Base-by-base conservation (phyloP, 768 basidiomycete species). In the Hysterangium stoloniferum region DNA sequence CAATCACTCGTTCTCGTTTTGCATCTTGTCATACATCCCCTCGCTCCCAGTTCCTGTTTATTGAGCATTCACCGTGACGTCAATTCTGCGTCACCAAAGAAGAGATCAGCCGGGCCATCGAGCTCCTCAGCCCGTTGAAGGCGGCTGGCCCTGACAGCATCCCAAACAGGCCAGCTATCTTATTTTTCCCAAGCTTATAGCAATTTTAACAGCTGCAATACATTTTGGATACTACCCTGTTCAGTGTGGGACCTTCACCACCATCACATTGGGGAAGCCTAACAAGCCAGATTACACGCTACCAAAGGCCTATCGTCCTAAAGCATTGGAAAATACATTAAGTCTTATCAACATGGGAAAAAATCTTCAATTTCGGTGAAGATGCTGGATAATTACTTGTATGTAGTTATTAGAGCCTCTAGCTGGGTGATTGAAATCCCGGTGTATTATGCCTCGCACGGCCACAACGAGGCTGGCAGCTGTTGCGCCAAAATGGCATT, bases 261-360 rank as follows among this genome's bases (percentile, higher is more conserved):
- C 48, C 1, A 37, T 56, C 1, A 8, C 44, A 0, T 49, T 25
- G 0, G 40, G 58, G 0, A 75, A 76, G 45, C 71, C 69, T 0
- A 65, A 66, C 0, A 63, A 64, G 31, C 11, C 41, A 15, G 47
- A 56, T 28, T 42, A 52, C 54, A 31, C 49, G 35, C 43, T 34
- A 32, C 28, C 55, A 19, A 81, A 80, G 77, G 66, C 80, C 33
- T 64, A 64, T 59, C 79, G 81, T 61, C 52, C 36, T 4, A 24
- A 46, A 6, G 52, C 51, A 6, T 20, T 52, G 8, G 11, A 29
- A 24, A 11, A 22, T 40, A 65, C 63, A 0, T n/a, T n/a, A n/a
- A n/a, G n/a, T n/a, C 33, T 34, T 17, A 17, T 9, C 33, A 54
- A 46, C 57, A 70, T 7, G 57, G 71, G 45, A 64, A 71, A 22